Conservation (phyloP, 352 stramenopile species). For the Nothophytophthora sp. region DNA sequence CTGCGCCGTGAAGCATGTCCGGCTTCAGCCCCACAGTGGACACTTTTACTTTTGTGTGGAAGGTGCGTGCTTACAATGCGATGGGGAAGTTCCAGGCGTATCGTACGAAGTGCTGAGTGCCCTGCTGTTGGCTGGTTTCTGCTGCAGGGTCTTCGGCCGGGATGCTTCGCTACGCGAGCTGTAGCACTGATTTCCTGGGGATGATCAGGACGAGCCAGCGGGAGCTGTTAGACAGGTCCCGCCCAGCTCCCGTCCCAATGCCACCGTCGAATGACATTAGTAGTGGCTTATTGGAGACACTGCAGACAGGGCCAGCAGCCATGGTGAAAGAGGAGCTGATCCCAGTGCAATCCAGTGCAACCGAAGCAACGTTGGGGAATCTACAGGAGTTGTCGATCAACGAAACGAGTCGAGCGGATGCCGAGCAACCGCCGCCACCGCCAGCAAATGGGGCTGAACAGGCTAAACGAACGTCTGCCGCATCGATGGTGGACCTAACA, state of each 20-base stretch:
- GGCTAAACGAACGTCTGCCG: slow-evolving; percentile 1
- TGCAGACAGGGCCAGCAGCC: not conserved
- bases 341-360: slow-evolving; percentile 8
- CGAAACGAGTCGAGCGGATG: not conserved
- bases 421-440: not conserved
- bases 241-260: slow-evolving; percentile 1
- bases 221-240: slow-evolving; percentile 28
- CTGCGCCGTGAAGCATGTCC: slow-evolving; percentile 40
- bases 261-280: not conserved
- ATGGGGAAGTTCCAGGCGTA: not conserved
- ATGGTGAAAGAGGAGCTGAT: slow-evolving; percentile 26
- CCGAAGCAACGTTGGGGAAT: slow-evolving; percentile 19
- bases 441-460: slow-evolving; percentile 15
- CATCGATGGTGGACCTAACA: slow-evolving; percentile 40
- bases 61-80: no score
- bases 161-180: slow-evolving; percentile 49
- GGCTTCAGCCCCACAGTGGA: slow-evolving; percentile 10
- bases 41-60: slow-evolving; percentile 68
- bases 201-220: slow-evolving; percentile 43
- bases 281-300: no score
- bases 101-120: not conserved
- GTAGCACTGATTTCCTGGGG: slow-evolving; percentile 44
- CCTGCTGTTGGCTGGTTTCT: not conserved
- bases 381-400: slow-evolving; percentile 16
- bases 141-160: slow-evolving; percentile 31